These are phyloP conservation scores for Colletotrichum cereale DNA, from an alignment of 2,329 filamentous ascomycete species.

Conservation along the genomic window DNA sequence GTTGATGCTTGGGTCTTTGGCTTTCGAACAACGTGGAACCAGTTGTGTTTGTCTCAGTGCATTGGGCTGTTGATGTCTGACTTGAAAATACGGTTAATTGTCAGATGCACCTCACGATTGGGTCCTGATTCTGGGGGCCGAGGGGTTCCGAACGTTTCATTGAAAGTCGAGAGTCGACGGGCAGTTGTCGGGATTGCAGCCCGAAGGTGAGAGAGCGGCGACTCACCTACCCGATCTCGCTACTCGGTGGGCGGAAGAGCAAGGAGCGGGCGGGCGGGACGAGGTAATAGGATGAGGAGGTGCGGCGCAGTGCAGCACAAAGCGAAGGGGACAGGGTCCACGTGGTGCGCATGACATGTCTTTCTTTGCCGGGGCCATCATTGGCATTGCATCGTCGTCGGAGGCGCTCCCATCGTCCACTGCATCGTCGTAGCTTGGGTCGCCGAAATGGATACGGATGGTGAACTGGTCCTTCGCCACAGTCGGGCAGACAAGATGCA, in stretches of 20 bases:
- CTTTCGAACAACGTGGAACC: neutral
- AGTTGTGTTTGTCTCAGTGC: neutral
- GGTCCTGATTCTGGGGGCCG: conserved; percentile 4
- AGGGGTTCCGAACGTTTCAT: conserved; percentile 3
- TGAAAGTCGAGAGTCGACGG: neutral
- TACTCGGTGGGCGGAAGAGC: conserved; percentile 36
- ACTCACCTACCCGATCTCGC: conserved; percentile 32
- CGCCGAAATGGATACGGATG: neutral
- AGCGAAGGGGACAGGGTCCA: conserved; percentile 39
- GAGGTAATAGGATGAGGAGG: conserved; percentile 21
- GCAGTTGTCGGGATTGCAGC: conserved; percentile 8
- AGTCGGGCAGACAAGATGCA: conserved; percentile 9
- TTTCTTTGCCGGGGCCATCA: conserved; percentile 21
- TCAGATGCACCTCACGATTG: conserved; percentile 24
- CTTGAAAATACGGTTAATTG: conserved; percentile 22
- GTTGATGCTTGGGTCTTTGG: neutral
- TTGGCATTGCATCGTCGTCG: conserved; percentile 22
- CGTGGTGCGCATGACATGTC: conserved; percentile 40
- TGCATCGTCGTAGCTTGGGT: neutral
- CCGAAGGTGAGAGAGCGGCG: conserved; percentile 22
- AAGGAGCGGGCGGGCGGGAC: conserved; percentile 34
- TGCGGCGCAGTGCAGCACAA: conserved; percentile 20
- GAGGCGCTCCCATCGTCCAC: neutral
- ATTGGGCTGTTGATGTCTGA: conserved; percentile 37
- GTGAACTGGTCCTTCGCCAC: neutral